Conservation (phyloP, 176 grass and related monocot species). For the Miscanthus lutarioriparius region DNA sequence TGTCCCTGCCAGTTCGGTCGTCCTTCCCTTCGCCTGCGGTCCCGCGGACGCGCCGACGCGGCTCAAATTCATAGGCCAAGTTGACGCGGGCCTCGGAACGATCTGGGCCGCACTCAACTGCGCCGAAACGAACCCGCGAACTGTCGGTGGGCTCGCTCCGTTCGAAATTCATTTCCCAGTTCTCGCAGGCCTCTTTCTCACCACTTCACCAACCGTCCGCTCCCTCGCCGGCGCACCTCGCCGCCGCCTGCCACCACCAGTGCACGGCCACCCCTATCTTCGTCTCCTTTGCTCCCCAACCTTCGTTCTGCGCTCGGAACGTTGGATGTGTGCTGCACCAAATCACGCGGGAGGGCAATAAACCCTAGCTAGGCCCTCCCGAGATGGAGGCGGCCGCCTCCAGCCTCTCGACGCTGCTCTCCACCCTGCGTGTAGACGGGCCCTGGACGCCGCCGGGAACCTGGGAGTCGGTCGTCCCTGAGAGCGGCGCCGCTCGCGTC, state of each 20-base stretch:
- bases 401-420: slow-evolving; percentile 66
- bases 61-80: not conserved
- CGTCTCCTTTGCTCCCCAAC: not conserved
- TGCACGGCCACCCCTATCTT: not conserved
- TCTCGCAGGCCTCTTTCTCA: not conserved
- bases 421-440: slow-evolving; percentile 57
- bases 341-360: not conserved
- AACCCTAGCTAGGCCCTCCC: slow-evolving; percentile 35
- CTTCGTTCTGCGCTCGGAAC: not conserved
- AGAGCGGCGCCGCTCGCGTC: slow-evolving; percentile 32
- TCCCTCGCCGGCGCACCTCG: not conserved
- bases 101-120: not conserved
- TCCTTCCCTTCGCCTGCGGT: too few species aligned
- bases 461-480: slow-evolving; percentile 63
- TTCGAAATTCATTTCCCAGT: slow-evolving; percentile 13
- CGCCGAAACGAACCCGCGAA: not conserved
- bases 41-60: too few species aligned
- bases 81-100: not conserved
- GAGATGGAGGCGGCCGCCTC: slow-evolving; percentile 71
- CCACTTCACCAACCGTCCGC: not conserved
- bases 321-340: not conserved
- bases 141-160: not conserved
- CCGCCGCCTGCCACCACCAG: not conserved
- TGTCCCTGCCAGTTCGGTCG: too few species aligned
- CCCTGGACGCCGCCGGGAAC: slow-evolving; percentile 54